phyloP scores from a whole-genome alignment of 495 filamentous ascomycete genomes.

The Aspergillus cavernicola region DNA sequence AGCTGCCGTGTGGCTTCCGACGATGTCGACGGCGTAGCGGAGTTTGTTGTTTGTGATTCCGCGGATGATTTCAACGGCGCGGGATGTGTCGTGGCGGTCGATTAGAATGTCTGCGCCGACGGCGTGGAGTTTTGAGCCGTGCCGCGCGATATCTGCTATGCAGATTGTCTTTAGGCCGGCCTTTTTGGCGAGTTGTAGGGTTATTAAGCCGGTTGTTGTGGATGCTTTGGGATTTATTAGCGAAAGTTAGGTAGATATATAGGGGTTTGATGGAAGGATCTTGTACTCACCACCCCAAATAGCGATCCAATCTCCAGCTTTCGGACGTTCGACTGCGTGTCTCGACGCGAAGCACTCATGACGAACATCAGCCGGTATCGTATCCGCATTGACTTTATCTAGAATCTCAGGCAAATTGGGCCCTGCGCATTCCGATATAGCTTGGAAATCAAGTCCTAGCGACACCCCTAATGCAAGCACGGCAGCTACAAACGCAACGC shows the following conservation, averaged over 20 bases:
- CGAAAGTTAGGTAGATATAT: background rate
- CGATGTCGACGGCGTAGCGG: constrained; percentile 61
- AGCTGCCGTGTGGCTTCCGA: constrained; percentile 54
- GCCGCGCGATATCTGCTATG: constrained; percentile 58
- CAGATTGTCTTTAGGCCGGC: constrained; percentile 54
- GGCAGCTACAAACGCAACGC: constrained; percentile 62
- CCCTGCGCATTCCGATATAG: constrained; percentile 33
- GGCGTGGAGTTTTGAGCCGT: constrained; percentile 51
- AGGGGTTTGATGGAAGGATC: too few species aligned
- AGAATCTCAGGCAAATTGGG: constrained; percentile 51
- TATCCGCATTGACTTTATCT: constrained; percentile 27
- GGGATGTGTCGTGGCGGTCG: constrained; percentile 54
- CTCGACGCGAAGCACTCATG: constrained; percentile 50
- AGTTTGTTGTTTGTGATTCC: constrained; percentile 49
- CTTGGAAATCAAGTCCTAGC: constrained; percentile 56
- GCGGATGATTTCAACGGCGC: constrained; percentile 59
- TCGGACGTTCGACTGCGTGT: constrained; percentile 37
- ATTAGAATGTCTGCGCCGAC: constrained; percentile 57
- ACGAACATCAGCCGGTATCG: constrained; percentile 50
- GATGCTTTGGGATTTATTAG: constrained; percentile 37
- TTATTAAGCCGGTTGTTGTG: constrained; percentile 57
- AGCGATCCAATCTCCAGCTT: constrained; percentile 59
- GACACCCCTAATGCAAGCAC: constrained; percentile 57
- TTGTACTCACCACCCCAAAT: constrained; percentile 67
- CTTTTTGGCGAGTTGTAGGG: constrained; percentile 58